Percentiles rank a stretch among this genome's conserved stretches.
phyloP scores from a whole-genome alignment of 768 basidiomycete genomes.

The Lentinula raphanica region DNA sequence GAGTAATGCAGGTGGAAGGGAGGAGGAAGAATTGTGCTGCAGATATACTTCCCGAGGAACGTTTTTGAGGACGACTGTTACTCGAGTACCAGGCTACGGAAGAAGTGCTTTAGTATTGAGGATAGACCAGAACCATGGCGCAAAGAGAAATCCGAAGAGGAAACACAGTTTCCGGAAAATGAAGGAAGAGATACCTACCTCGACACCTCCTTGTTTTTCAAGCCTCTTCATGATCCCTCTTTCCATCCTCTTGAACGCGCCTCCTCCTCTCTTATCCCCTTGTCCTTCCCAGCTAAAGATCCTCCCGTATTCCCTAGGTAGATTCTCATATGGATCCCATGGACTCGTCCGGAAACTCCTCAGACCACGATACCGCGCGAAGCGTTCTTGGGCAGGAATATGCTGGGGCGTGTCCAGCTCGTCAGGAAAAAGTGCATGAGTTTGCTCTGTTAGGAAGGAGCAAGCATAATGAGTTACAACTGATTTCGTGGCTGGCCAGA shows the following conservation, averaged over 20 bases:
- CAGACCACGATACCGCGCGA: constrained; percentile 89
- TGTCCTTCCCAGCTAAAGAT: constrained; percentile 97
- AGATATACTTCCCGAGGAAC: constrained; percentile 58
- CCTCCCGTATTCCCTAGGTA: constrained; percentile 88
- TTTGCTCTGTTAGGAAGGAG: neutral
- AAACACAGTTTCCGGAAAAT: neutral
- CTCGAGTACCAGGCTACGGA: constrained; percentile 73
- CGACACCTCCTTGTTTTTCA: neutral
- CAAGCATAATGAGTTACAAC: too few relatives aligned
- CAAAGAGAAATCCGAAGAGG: neutral
- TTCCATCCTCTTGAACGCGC: constrained; percentile 1
- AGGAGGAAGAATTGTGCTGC: neutral
- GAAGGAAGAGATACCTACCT: neutral
- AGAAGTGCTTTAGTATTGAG: neutral
- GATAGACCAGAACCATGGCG: neutral
- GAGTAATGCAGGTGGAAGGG: constrained; percentile 38
- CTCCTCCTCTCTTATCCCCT: neutral
- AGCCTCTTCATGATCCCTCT: neutral
- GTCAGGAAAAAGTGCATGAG: constrained; percentile 66
- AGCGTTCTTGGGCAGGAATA: constrained; percentile 70
- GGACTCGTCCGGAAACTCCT: constrained; percentile 91
- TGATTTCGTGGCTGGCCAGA: neutral
- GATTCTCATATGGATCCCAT: constrained; percentile 96
- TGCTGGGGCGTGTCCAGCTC: constrained; percentile 94
- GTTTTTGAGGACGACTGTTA: constrained; percentile 69